Evolutionary conservation across 805 yeast genomes (phyloP), one percentile per base, ranked within the genome.

Genomic region (Jamesozyma jinghongensis): DNA sequence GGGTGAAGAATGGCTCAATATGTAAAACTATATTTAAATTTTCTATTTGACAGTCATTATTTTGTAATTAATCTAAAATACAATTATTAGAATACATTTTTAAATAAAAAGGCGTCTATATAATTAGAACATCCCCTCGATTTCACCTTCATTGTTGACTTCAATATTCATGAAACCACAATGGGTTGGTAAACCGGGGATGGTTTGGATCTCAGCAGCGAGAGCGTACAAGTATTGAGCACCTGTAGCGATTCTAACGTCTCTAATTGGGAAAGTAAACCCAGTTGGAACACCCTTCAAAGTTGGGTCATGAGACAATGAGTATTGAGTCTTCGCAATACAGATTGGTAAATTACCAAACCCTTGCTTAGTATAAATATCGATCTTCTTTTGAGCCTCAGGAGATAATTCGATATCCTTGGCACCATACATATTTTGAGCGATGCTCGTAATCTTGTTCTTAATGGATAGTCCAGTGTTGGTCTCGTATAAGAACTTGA

Each of bases 111-210:
- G 26, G 22, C 14, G 30, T 4, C 5, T 5, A n/a, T n/a, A n/a
- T n/a, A n/a, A n/a, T 55, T 70, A 88, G 61, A 88, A 88, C 61
- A 88, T 71, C 25, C 97, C 97, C 54, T 86, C 95, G 52, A 90
- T 88, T 58, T 87, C 87, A 43, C 97, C 98, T 26, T 85, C 83
- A 14, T 70, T 74, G 61, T 83, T 78, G 40, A 90, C 92, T 65
- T 90, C 98, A 44, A 90, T 96, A 58, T 88, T 85, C 95, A 90
- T 85, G 70, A 84, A 90, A 19, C 97, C 97, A 52, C 94, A 83
- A 61, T 85, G 88, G 8, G 97, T 90, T 42, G 97, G 94, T 58
- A 90, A 70, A 45, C 98, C 98, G 20, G 98, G 98, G 53, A 90
- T 88, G 20, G 98, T 90, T 81, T 83, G 87, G 56, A 90, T 90